Conservation (phyloP, 345 rosid species). For the Crucihimalaya himalaica region DNA sequence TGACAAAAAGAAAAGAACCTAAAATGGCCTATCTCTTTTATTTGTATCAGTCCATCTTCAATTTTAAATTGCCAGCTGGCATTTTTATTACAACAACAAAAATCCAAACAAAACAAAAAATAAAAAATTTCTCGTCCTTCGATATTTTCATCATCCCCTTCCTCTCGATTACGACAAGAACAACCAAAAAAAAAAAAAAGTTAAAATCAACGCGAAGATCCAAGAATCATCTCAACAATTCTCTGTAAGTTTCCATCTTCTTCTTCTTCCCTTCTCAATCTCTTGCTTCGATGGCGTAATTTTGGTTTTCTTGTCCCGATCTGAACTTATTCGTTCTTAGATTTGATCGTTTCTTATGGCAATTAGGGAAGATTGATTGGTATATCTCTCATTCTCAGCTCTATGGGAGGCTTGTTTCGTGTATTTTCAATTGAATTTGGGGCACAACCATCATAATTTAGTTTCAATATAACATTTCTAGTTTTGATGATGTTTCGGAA, state of each 20-base stretch:
- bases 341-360: neutral
- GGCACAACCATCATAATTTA: neutral
- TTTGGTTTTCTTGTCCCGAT: constrained; percentile 14
- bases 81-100: neutral
- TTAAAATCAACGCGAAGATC: neutral
- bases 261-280: neutral
- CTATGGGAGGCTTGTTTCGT: neutral
- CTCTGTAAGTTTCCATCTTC: constrained; percentile 29
- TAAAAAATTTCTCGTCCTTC: neutral
- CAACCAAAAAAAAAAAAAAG: neutral
- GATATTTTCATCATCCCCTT: neutral
- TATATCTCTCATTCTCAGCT: constrained; percentile 4
- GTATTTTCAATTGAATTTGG: neutral
- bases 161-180: constrained; percentile 21
- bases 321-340: constrained; percentile 7
- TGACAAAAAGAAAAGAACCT: neutral
- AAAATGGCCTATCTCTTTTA: neutral
- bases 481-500: neutral
- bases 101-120: neutral
- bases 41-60: neutral
- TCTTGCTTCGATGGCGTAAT: neutral
- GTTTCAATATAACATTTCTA: neutral
- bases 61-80: constrained; percentile 29
- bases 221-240: constrained; percentile 18
- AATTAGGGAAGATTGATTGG: neutral